These are phyloP conservation scores for Hydnum rufescens DNA, from an alignment of 768 basidiomycete genomes.

Conservation along the genomic window DNA sequence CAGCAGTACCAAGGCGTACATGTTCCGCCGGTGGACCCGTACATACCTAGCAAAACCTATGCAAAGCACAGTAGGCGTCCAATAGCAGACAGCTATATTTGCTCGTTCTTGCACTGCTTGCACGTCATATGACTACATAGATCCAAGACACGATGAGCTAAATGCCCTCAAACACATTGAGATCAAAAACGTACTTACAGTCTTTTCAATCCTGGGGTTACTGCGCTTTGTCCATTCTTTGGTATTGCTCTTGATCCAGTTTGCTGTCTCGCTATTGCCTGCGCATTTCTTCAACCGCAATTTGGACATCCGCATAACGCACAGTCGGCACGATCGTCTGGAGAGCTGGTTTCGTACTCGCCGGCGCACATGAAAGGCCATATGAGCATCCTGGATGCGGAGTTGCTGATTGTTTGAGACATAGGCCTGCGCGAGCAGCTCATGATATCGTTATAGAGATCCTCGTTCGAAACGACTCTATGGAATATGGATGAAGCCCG, in stretches of 20 bases:
- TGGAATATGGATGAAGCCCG: conserved; percentile 39
- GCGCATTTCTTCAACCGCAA: conserved; percentile 95
- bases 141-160: neutral
- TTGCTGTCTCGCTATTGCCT: conserved; percentile 95
- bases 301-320: conserved; percentile 52
- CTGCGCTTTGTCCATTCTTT: conserved; percentile 94
- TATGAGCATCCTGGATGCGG: conserved; percentile 88
- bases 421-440: conserved; percentile 75
- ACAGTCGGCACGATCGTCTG: conserved; percentile 76
- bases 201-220: conserved; percentile 99
- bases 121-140: conserved; percentile 97
- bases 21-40: conserved; percentile 99
- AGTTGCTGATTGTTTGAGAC: conserved; percentile 66
- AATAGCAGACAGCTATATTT: neutral
- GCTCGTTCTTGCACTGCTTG: conserved; percentile 93
- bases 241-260: conserved; percentile 99
- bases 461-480: conserved; percentile 27
- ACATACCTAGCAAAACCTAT: conserved; percentile 92
- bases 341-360: conserved; percentile 52
- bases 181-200: conserved; percentile 74
- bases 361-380: conserved; percentile 79
- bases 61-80: conserved; percentile 8
- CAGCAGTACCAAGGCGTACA: conserved; percentile 94
- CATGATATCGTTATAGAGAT: conserved; percentile 56
- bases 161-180: neutral